Conservation (phyloP, 352 stramenopile species). For the Bremia lactucae region DNA sequence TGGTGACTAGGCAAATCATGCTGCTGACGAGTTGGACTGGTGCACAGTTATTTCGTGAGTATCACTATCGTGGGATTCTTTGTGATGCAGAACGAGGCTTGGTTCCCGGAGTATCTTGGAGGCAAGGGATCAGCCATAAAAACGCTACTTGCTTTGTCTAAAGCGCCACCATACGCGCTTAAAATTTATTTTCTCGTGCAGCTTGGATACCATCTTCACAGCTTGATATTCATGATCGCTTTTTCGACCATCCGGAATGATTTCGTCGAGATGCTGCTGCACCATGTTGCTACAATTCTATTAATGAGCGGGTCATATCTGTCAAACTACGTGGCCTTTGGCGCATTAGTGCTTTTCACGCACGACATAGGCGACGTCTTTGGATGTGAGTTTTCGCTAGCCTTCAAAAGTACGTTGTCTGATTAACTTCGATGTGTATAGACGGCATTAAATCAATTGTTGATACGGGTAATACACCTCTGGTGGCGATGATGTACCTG, state of each 20-base stretch:
- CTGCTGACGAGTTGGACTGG: neutral
- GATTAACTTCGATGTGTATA: conserved; percentile 6
- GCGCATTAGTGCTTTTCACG: conserved; percentile 36
- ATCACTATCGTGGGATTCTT: conserved; percentile 27
- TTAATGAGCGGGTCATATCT: conserved; percentile 48
- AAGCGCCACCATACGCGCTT: conserved; percentile 20
- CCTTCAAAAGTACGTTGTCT: neutral
- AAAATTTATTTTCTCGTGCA: conserved; percentile 45
- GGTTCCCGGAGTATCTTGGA: conserved; percentile 35
- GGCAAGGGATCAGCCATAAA: conserved; percentile 24
- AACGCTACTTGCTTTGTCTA: conserved; percentile 20
- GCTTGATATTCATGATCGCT: conserved; percentile 42
- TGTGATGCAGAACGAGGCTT: conserved; percentile 40
- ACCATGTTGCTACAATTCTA: conserved; percentile 48
- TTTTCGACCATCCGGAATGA: conserved; percentile 49
- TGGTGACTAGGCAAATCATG: neutral
- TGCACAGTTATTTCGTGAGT: conserved; percentile 15
- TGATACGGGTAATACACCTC: conserved; percentile 20
- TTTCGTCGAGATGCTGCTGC: conserved; percentile 49
- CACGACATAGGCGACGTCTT: conserved; percentile 48
- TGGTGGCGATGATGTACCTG: conserved; percentile 28
- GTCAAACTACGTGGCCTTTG: conserved; percentile 37
- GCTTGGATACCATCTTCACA: conserved; percentile 48
- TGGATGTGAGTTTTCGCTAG: conserved; percentile 26
- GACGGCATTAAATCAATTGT: conserved; percentile 31